Evolutionary conservation across 495 filamentous ascomycete species (phyloP), one percentile per base, ranked within the genome.

Genomic region (Zalerion maritima): DNA sequence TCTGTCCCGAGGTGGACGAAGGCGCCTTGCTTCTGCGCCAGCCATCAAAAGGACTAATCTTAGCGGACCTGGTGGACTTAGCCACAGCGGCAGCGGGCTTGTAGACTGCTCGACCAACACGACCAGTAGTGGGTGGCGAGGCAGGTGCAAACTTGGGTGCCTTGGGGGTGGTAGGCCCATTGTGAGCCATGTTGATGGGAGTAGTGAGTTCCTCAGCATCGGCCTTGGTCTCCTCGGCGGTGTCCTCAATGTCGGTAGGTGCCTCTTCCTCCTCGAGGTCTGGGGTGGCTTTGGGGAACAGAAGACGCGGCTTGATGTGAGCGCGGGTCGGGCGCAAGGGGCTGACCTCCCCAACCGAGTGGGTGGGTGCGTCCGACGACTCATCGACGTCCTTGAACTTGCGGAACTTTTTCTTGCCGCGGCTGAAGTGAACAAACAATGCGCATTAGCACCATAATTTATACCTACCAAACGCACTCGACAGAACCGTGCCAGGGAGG

Each of bases 321-420:
- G 75, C 73, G 27, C 82, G 76, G 17, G 75, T 81, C 16, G 74
- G 70, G 14, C 69, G 64, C 18, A 57, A 41, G 15, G 46, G 50
- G 3, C 55, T 60, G 14, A 68, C 58, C 20, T 68, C 64, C 6
- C 60, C 60, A 10, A 32, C 36, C 9, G 37, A 40, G 15, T 42
- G 32, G 11, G 24, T 35, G 11, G 28, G 24, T n/a, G 17, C 33
- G 10, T 52, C 38, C 18, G 47, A 35, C 19, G 48, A 36, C 11
- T 49, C 53, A 15, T 37, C 26, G 25, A 36, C 38, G 1, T 61
- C 52, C 5, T 47, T 45, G 40, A 75, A 80, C 36, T 69, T 73
- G 41, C 69, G 73, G 62, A 85, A 92, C 26, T 82, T 61, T 48
- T 79, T 84, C 65, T 83, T 86, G 43, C 89, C 89, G 38, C 89